phyloP scores from a whole-genome alignment of 495 filamentous ascomycete species.

The Xylaria sp. region DNA sequence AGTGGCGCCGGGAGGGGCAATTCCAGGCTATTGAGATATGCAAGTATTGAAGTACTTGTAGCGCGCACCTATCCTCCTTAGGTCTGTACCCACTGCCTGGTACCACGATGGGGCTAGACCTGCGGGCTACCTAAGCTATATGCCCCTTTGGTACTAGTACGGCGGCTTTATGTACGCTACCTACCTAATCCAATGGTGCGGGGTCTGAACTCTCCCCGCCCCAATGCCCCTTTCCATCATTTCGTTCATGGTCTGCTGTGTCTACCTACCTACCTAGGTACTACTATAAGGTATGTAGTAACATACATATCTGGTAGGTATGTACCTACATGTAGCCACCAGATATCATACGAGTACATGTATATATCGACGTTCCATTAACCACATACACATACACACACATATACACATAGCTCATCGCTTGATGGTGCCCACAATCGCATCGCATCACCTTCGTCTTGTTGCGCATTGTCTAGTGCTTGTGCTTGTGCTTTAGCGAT shows the following conservation, averaged over 20 bases:
- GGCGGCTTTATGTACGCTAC: neutral
- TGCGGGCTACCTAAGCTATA: conserved; percentile 1
- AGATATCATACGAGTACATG: conserved; percentile 11
- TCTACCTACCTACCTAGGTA: no score
- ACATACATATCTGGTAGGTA: no score
- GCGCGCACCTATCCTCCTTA: no score
- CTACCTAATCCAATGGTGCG: conserved; percentile 29
- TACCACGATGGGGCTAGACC: neutral
- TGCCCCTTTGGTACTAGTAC: neutral
- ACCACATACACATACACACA: no score
- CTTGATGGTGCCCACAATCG: neutral
- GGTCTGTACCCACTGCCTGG: no score
- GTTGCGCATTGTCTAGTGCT: neutral
- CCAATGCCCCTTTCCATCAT: neutral
- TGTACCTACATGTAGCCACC: conserved; percentile 8
- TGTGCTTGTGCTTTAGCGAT: neutral
- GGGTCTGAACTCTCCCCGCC: conserved; percentile 26
- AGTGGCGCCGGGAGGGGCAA: conserved; percentile 22
- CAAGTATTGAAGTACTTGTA: conserved; percentile 4
- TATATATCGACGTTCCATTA: conserved; percentile 1
- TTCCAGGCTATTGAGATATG: conserved; percentile 20
- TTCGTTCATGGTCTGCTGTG: neutral
- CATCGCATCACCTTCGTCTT: neutral
- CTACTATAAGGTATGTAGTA: no score
- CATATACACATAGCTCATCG: neutral